These are phyloP conservation scores for Aspergillus sparsus DNA, from an alignment of 495 filamentous ascomycete species.

Conservation along the genomic window DNA sequence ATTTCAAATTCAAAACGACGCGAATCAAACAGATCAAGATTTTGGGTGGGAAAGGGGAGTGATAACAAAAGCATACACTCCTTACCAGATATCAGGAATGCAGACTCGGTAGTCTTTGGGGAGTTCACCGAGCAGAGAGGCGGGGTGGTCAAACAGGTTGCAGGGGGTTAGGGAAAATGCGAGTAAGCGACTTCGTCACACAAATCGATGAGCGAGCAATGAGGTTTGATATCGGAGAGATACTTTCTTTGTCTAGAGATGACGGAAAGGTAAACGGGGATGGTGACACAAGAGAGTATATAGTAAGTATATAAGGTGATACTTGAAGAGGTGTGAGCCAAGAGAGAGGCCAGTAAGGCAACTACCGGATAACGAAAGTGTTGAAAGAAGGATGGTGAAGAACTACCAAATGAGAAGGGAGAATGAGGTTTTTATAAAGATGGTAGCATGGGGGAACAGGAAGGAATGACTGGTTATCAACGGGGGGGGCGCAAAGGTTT, in stretches of 20 bases:
- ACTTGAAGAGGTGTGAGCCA: neutral
- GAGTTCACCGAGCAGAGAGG: conserved; percentile 11
- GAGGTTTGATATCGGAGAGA: conserved; percentile 5
- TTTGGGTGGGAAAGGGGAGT: neutral
- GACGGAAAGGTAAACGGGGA: conserved; percentile 13
- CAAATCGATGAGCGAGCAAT: conserved; percentile 7
- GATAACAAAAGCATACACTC: conserved; percentile 6
- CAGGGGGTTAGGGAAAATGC: neutral
- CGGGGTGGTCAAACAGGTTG: conserved; percentile 13
- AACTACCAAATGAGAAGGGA: conserved; percentile 19
- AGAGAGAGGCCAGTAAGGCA: conserved; percentile 10
- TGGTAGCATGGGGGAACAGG: conserved; percentile 6
- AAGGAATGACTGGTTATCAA: conserved; percentile 17
- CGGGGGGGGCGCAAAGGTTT: conserved; percentile 13
- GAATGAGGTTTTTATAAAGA: conserved; percentile 26
- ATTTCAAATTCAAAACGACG: neutral
- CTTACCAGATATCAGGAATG: conserved; percentile 21
- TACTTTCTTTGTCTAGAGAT: neutral
- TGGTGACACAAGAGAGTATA: conserved; percentile 22
- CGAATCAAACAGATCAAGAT: conserved; percentile 10
- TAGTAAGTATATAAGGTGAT: neutral
- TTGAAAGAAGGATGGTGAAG: conserved; percentile 18
- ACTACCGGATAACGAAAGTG: conserved; percentile 8
- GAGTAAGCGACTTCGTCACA: conserved; percentile 14
- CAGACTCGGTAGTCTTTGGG: neutral